Evolutionary conservation across 73 alveolate species (phyloP).

Genomic region (Paramecium pentaurelia): DNA sequence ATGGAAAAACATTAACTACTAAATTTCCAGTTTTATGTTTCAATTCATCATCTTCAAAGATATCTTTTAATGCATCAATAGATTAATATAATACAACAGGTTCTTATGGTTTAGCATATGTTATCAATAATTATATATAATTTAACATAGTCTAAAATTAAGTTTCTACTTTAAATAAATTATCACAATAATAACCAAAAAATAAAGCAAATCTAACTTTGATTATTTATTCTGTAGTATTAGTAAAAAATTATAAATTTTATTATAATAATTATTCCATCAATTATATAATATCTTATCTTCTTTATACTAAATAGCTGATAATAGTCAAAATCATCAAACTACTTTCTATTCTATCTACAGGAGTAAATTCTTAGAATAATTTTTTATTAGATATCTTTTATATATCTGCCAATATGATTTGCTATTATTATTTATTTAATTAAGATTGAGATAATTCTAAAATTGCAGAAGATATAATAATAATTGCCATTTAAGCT

Average conservation of each 20-base stretch:
- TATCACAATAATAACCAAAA: slow-evolving; percentile 49
- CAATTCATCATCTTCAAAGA: slow-evolving; percentile 52
- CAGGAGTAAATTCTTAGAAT: neutral
- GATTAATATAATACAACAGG: slow-evolving; percentile 35
- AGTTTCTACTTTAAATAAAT: slow-evolving; percentile 21
- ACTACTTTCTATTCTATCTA: slow-evolving; percentile 52
- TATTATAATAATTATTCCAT: neutral
- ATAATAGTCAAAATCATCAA: slow-evolving; percentile 21
- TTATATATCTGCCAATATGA: neutral
- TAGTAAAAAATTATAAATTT: neutral
- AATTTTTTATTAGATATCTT: neutral
- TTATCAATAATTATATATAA: neutral
- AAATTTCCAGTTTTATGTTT: neutral
- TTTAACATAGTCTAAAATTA: neutral
- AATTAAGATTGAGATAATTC: slow-evolving; percentile 44
- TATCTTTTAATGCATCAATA: slow-evolving; percentile 32
- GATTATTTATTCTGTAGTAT: neutral
- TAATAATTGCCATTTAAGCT: slow-evolving; percentile 58
- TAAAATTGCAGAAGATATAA: neutral
- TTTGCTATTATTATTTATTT: neutral
- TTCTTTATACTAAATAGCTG: slow-evolving; percentile 46
- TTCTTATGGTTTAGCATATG: neutral
- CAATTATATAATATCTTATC: slow-evolving; percentile 10
- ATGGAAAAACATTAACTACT: slow-evolving; percentile 15
- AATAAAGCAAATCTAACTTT: slow-evolving; percentile 4